Evolutionary conservation across 2,329 filamentous ascomycete genomes (phyloP), one percentile per base, ranked within the genome.

Genomic region (Phoma herbarum): DNA sequence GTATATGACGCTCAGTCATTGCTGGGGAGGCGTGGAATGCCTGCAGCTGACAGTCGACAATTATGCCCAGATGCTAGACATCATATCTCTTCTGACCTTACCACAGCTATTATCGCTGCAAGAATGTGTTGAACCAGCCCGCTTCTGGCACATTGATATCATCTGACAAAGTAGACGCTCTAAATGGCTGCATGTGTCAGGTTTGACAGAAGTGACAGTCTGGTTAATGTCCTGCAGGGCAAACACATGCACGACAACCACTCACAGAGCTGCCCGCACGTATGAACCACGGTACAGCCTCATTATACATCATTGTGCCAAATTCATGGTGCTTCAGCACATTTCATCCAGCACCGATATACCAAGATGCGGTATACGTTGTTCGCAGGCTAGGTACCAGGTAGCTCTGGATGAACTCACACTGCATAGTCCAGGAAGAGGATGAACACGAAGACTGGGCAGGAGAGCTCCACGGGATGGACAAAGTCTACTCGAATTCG

Each of bases 341-440:
- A n/a, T n/a, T n/a, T n/a, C n/a, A n/a, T n/a, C n/a, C n/a, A n/a
- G n/a, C n/a, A n/a, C n/a, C n/a, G n/a, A n/a, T 61, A 4, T 68
- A 69, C n/a, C 31, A 29, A 16, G 69, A 71, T 12, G 66, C 67
- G 3, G 52, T 71, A 4, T 14, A 29, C 3, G 55, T 65, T 1
- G 52, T 60, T 1, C 48, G 52, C 22, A 26, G 16, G 23, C 58
- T 70, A 1, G 51, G 51, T 3, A 55, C 68, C 4, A 33, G 23
- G 22, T 69, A 69, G 46, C 39, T 70, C 2, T 70, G 65, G 60
- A 66, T 69, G 29, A 64, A 69, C 26, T 50, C 50, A 8, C 29
- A 60, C 4, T 62, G 62, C 25, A 61, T 63, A 5, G 39, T 48
- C 4, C 43, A 59, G 37, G 45, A 60, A 54, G 47, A 47, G 3